phyloP scores from a whole-genome alignment of 2,329 filamentous ascomycete species.

The Aspergillus carbonarius region DNA sequence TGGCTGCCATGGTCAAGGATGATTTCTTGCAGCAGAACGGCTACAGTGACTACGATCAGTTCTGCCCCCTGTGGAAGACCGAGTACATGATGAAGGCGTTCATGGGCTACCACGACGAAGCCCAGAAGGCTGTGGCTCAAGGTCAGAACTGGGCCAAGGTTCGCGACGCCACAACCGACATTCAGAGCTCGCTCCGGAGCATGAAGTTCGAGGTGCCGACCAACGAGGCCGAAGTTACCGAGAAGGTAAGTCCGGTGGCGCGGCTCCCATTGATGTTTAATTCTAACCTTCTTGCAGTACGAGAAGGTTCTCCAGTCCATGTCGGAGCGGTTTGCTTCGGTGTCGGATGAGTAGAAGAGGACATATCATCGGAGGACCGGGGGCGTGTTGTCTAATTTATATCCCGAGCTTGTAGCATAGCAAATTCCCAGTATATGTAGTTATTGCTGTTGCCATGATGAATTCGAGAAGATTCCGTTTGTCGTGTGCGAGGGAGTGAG shows the following conservation, averaged over 20 bases:
- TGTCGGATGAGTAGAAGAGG: conserved; percentile 78
- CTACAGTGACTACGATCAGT: conserved; percentile 98
- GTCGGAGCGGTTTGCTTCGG: conserved; percentile 95
- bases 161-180: conserved; percentile 81
- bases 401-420: conserved; percentile 31
- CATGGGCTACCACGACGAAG: conserved; percentile 96
- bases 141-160: conserved; percentile 92
- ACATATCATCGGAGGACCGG: not conserved
- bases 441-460: conserved; percentile 23
- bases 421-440: conserved; percentile 37
- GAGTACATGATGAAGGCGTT: conserved; percentile 99
- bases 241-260: conserved; percentile 64
- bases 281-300: conserved; percentile 63
- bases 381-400: conserved; percentile 18
- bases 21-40: conserved; percentile 99
- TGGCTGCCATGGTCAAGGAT: conserved; percentile 90
- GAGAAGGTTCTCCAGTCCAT: conserved; percentile 87
- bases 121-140: conserved; percentile 89
- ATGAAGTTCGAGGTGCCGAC: conserved; percentile 96
- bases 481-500: not conserved
- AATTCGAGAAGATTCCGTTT: conserved; percentile 1
- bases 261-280: not conserved
- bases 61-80: conserved; percentile 99
- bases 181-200: conserved; percentile 79
- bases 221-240: conserved; percentile 75